Conservation (phyloP, 805 yeast genomes). For the Millerozyma acaciae region DNA sequence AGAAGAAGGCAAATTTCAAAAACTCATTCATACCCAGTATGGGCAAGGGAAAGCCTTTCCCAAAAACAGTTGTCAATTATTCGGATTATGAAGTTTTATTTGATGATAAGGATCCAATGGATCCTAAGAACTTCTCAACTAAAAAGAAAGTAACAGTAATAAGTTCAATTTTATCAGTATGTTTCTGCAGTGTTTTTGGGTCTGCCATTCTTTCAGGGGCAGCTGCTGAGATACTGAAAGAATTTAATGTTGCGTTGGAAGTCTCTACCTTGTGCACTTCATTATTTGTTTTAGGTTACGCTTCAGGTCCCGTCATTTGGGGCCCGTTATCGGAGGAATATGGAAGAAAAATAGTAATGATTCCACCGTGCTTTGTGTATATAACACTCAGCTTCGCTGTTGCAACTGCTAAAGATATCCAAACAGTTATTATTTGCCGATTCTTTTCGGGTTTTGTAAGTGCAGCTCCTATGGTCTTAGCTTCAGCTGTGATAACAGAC, state of each 20-base stretch:
- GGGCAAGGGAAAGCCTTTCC: slow-evolving; percentile 61
- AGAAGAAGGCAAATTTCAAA: too few relatives aligned
- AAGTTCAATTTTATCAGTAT: not conserved
- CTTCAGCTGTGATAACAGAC: slow-evolving; percentile 81
- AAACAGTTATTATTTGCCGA: slow-evolving; percentile 67
- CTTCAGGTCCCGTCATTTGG: slow-evolving; percentile 84
- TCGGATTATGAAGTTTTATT: slow-evolving; percentile 51
- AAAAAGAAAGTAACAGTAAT: not conserved
- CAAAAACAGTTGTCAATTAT: slow-evolving; percentile 46
- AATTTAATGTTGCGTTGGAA: slow-evolving; percentile 54
- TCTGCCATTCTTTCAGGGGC: slow-evolving; percentile 72
- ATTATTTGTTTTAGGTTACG: slow-evolving; percentile 78
- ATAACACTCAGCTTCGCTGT: slow-evolving; percentile 47
- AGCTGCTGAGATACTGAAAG: slow-evolving; percentile 38
- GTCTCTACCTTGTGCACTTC: slow-evolving; percentile 72
- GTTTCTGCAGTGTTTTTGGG: slow-evolving; percentile 49
- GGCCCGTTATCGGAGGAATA: slow-evolving; percentile 24
- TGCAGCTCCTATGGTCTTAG: slow-evolving; percentile 72
- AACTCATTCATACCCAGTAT: slow-evolving; percentile 27
- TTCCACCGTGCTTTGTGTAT: slow-evolving; percentile 31
- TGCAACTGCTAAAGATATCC: slow-evolving; percentile 69
- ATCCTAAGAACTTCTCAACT: not conserved
- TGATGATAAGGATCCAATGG: slow-evolving; percentile 1
- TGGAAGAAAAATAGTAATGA: slow-evolving; percentile 34
- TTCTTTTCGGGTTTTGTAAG: slow-evolving; percentile 74